A percentile compares a stretch with the other conserved stretches of the same genome.
Evolutionary conservation across 768 basidiomycete genomes (phyloP).

Genomic region (Macrolepiota dolichaula): DNA sequence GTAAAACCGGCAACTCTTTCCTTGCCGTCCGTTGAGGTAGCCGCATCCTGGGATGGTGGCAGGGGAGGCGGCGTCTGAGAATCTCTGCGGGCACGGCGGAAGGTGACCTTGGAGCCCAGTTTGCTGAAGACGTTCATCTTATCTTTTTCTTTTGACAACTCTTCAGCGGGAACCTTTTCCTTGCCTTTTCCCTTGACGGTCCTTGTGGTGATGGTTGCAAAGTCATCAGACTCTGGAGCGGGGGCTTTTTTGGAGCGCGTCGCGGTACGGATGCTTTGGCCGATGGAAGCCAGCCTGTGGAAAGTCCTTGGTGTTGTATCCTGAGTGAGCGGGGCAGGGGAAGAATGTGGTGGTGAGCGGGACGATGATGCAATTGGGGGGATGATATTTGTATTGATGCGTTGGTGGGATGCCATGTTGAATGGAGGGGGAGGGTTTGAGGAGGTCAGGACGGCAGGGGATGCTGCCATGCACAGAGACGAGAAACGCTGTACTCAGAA

Average conservation of each 20-base stretch:
- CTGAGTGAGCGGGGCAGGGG: conserved; percentile 25
- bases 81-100: conserved; percentile 19
- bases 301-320: conserved; percentile 51
- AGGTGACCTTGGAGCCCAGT: conserved; percentile 20
- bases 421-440: conserved; percentile 40
- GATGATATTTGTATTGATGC: conserved; percentile 29
- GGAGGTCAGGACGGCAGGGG: conserved; percentile 36
- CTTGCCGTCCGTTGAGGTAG: conserved; percentile 32
- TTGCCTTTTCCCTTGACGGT: conserved; percentile 43
- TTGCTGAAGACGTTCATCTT: conserved; percentile 21
- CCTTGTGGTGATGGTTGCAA: conserved; percentile 36
- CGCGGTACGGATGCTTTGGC: conserved; percentile 62
- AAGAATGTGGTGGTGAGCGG: conserved; percentile 33
- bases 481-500: not conserved
- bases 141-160: conserved; percentile 27
- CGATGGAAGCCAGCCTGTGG: conserved; percentile 62
- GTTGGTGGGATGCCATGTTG: conserved; percentile 43
- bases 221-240: conserved; percentile 34
- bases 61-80: conserved; percentile 8
- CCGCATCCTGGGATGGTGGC: conserved; percentile 1
- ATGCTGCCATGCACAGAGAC: conserved; percentile 16
- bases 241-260: conserved; percentile 52
- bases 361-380: conserved; percentile 38
- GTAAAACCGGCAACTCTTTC: conserved; percentile 51
- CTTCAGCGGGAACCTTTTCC: conserved; percentile 22